These are phyloP conservation scores for Dacryopinax spathularia DNA, from an alignment of 768 basidiomycete genomes.

Conservation along the genomic window DNA sequence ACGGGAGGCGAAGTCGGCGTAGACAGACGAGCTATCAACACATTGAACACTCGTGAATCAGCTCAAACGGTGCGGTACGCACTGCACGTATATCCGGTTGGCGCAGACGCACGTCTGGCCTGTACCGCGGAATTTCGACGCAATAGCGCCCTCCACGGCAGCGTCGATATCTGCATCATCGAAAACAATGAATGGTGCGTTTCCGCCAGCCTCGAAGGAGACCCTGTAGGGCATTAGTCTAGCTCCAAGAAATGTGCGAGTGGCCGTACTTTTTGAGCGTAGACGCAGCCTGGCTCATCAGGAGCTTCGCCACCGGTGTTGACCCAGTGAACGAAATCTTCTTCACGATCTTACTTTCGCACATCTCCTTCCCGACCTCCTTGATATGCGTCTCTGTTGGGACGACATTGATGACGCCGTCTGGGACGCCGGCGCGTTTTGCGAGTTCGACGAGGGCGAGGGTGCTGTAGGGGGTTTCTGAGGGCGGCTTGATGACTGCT, in stretches of 20 bases:
- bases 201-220: conserved; percentile 84
- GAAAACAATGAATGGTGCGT: conserved; percentile 93
- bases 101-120: conserved; percentile 83
- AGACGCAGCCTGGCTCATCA: conserved; percentile 56
- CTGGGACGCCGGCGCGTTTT: conserved; percentile 79
- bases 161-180: conserved; percentile 88
- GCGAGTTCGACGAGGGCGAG: conserved; percentile 74
- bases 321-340: conserved; percentile 91
- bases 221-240: conserved; percentile 25
- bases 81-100: conserved; percentile 84
- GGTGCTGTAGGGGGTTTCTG: conserved; percentile 87
- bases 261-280: conserved; percentile 67
- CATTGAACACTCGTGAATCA: not conserved
- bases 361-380: conserved; percentile 89
- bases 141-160: conserved; percentile 67
- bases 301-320: conserved; percentile 60
- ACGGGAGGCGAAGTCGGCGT: conserved; percentile 80
- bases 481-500: conserved; percentile 82
- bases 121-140: conserved; percentile 63
- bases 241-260: not conserved
- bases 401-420: conserved; percentile 89
- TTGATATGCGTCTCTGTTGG: conserved; percentile 71
- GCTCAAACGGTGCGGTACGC: not conserved
- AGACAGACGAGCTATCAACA: conserved; percentile 43
- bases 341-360: conserved; percentile 68